Base-by-base conservation (phyloP, 1,284 basidiomycete genomes). In the Cutaneotrichosporon curvatum region DNA sequence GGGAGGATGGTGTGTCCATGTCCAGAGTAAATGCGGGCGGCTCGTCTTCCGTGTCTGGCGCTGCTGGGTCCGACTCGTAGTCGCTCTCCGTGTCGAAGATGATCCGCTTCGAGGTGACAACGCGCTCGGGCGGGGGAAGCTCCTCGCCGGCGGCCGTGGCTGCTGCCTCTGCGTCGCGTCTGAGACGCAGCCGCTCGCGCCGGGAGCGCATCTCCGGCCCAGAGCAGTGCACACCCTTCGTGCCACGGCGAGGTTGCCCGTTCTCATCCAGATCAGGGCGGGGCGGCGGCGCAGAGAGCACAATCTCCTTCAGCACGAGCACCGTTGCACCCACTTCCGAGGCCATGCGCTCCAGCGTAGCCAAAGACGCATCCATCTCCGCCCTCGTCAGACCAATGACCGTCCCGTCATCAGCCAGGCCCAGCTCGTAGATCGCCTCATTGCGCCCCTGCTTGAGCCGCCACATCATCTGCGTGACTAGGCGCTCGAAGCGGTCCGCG, bases 401-500 rank as follows among this genome's bases (percentile, higher is more conserved):
- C 3, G 82, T 79, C 1, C 90, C 90, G 4, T 84, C 84, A 65
- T 95, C 90, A 5, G 73, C 67, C 1, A 95, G 83, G 14, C 90
- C 91, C 15, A 95, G 80, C 66, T 94, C 90, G 60, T 95, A 95
- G 65, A 89, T 87, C 0, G 90, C 89, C 63, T 87, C 84, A 4
- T 90, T 90, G 4, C 85, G 83, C 14, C 90, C 90, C 68, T 94
- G 87, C 41, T 91, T 81, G 4, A 95, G 78, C 4, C 90, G 79
- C 90, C 91, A 95, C 68, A 92, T 90, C 70, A 94, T 81, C 72
- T 95, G 90, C 1, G 90, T 94, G 47, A 90, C 85, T 15, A 95
- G 82, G 33, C 67, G 59, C 45, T 72, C 72, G 50, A 75, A 74
- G 11, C 74, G 63, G 40, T 74, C 71, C 5, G 66, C 59, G 2